A percentile compares a stretch with the other conserved stretches of the same genome.
Evolutionary conservation across 2,329 filamentous ascomycete species (phyloP).

Genomic region (Onygenales sp.): DNA sequence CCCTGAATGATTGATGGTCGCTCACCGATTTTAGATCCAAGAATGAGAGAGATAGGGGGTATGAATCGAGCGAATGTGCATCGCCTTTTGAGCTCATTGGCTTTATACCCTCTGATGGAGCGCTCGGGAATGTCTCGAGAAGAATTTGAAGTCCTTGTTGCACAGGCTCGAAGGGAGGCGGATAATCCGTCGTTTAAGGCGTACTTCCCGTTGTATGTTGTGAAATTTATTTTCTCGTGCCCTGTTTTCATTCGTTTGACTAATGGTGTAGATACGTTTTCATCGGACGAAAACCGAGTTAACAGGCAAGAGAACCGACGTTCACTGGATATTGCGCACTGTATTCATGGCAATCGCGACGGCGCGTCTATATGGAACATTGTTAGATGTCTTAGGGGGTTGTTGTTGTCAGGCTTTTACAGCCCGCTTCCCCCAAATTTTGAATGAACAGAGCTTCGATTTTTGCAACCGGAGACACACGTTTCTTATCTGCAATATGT

Average conservation of each 20-base stretch:
- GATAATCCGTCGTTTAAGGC: slow-evolving; percentile 28
- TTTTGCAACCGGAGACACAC: too few species aligned
- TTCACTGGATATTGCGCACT: background rate
- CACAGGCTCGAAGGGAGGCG: slow-evolving; percentile 29
- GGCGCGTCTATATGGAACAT: too few species aligned
- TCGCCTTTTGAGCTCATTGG: slow-evolving; percentile 29
- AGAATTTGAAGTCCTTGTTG: slow-evolving; percentile 28
- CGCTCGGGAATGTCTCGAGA: slow-evolving; percentile 31
- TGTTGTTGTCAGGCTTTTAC: too few species aligned
- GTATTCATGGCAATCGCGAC: background rate
- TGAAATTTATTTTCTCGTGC: background rate
- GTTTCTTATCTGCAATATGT: too few species aligned
- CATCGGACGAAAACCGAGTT: slow-evolving; percentile 30
- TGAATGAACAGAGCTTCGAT: too few species aligned
- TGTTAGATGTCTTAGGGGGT: too few species aligned
- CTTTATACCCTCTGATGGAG: slow-evolving; percentile 36
- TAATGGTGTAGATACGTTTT: slow-evolving; percentile 31
- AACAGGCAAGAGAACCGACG: background rate
- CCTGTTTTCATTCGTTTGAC: background rate
- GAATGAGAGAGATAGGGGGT: slow-evolving; percentile 33
- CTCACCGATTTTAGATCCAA: slow-evolving; percentile 28
- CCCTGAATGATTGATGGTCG: background rate
- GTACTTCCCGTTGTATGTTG: slow-evolving; percentile 37
- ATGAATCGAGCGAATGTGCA: slow-evolving; percentile 29
- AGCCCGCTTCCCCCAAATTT: too few species aligned